Base-by-base conservation (phyloP, 805 yeast species). In the Ogataea nonfermentans region DNA sequence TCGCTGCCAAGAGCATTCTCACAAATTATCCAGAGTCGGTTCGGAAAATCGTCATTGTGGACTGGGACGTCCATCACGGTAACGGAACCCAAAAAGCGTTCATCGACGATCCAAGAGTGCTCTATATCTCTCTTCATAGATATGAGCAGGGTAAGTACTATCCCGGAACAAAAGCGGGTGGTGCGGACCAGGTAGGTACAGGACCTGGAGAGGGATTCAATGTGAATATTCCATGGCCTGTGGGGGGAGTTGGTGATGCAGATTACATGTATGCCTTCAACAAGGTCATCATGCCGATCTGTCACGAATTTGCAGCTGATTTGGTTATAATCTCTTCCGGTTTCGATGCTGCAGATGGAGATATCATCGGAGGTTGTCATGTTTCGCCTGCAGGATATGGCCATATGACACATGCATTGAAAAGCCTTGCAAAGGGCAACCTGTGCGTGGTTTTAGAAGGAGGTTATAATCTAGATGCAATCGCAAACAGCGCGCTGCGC, bases 51-150 rank as follows among this genome's bases (percentile, higher is more conserved):
- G 78, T 88, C 41, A 81, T 93, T 43, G 56, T 90, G 15, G 99
- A 93, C 62, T 93, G 99, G 99, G 99, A 93, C 63, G 89, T 93
- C 33, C 99, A 93, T 63, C 99, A 93, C 62, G 99, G 99, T 17
- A 93, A 93, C 62, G 99, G 99, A 27, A 93, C 99, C 1, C 99
- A 93, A 62, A 83, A 84, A 59, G 88, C 95, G 2, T 93, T 93
- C 52, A 78, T 78, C 50, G 76, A 86, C 48, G 96, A 93, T 57
- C 95, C 95, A 19, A 70, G 95, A 40, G 97, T 93, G 7, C 70
- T 93, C 24, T 93, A 93, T 62, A 79, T 93, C 31, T 90, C 98
- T 0, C 65, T 91, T 22, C 99, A 93, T 63, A 76, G 99, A 48
- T 91, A 85, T 59, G 98, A 93, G 55, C 78, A 83, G 48, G 98